Evolutionary conservation across 805 yeast genomes (phyloP), one percentile per base, ranked within the genome.

Genomic region (Barnettozyma populi): DNA sequence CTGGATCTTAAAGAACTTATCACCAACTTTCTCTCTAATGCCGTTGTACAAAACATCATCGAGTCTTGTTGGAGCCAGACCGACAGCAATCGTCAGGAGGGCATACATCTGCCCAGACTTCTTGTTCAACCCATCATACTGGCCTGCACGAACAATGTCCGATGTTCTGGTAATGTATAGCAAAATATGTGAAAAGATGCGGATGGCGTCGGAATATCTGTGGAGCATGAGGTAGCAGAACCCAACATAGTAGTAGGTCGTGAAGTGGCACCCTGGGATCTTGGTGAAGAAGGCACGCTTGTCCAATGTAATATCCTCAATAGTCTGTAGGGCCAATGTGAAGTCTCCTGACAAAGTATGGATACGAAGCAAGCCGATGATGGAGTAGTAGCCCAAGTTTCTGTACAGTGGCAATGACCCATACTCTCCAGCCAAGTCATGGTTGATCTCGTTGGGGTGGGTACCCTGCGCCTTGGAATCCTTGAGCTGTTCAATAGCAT

Each of bases 31-130:
- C 47, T 75, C 79, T 45, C 69, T 69, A 45, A 74, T 62, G n/a
- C 71, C 69, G 34, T 62, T 61, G 53, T 68, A 73, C 52, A 74
- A 60, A 36, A 62, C 62, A 46, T 74, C 79, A 52, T 74, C 79
- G 21, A 75, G 53, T 55, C 75, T 68, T 11, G 75, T 70, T 44
- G 79, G 78, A 43, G 70, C 66, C 35, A 75, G 61, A 19, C 76
- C 73, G 35, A 72, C 65, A 44, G 74, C 66, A 32, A 74, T 67
- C 25, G 78, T 74, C 47, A 74, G 59, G 38, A 74, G 63, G 4
- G 79, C 78, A 52, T 72, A 72, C 77, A 73, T 74, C 59, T 74
- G 79, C 48, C 73, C 79, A 14, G 74, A 65, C 53, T 71, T 69
- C 60, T 74, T 74, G 47, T 74, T 69, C 47, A 74, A 69, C 37